phyloP scores from a whole-genome alignment of 1,284 basidiomycete species.

The Ceratobasidium sp. region DNA sequence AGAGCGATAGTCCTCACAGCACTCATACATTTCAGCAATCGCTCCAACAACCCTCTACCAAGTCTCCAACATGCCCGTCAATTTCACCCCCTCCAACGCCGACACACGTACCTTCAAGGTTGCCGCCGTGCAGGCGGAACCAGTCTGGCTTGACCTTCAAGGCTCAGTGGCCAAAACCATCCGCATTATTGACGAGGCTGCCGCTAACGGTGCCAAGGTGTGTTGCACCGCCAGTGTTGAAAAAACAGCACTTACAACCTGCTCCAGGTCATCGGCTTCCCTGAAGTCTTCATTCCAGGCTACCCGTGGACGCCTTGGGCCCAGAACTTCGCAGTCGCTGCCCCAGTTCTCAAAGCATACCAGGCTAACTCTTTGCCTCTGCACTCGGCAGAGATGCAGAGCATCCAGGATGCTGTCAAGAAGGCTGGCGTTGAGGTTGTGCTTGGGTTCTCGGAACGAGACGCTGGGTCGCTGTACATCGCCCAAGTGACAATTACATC shows the following conservation, averaged over 20 bases:
- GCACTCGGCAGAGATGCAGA: conserved; percentile 55
- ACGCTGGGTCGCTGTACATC: conserved; percentile 53
- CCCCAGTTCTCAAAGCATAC: conserved; percentile 51
- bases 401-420: conserved; percentile 53
- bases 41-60: neutral
- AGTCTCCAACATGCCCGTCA: conserved; percentile 4
- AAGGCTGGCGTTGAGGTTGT: conserved; percentile 53
- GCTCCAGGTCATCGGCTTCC: conserved; percentile 5
- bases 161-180: conserved; percentile 55
- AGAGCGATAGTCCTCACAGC: neutral
- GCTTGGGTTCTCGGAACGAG: conserved; percentile 54
- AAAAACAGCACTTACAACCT: conserved; percentile 43
- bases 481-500: conserved; percentile 54
- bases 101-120: conserved; percentile 32
- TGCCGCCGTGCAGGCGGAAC: conserved; percentile 25
- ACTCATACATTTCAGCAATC: neutral
- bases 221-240: conserved; percentile 54
- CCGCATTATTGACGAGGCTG: conserved; percentile 53
- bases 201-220: conserved; percentile 54
- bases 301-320: conserved; percentile 56
- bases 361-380: conserved; percentile 54
- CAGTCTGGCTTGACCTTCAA: conserved; percentile 55
- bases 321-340: conserved; percentile 51
- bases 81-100: conserved; percentile 25
- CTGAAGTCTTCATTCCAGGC: conserved; percentile 48